These are phyloP conservation scores for Saussurea involucrata DNA, from an alignment of 129 eudicot species.

Conservation along the genomic window DNA sequence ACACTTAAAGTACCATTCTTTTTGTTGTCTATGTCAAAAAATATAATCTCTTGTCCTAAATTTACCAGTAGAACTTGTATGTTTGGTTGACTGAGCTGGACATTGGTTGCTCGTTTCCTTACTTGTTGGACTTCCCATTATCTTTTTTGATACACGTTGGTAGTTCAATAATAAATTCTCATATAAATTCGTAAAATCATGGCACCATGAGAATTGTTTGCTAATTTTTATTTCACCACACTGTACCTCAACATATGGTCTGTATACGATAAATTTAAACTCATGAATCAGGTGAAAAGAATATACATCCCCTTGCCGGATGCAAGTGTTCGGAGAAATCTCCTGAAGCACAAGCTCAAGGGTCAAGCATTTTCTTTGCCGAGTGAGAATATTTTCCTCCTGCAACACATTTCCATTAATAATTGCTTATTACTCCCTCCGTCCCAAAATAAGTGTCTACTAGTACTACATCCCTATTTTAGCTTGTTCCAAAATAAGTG, in stretches of 20 bases:
- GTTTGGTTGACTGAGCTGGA: too few relatives aligned
- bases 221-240: neutral
- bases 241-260: neutral
- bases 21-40: too few relatives aligned
- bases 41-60: too few relatives aligned
- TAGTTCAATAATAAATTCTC: neutral
- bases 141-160: neutral
- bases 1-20: too few relatives aligned
- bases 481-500: neutral
- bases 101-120: neutral
- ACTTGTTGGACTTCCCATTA: neutral
- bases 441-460: neutral
- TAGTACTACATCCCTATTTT: neutral
- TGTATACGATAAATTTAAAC: constrained; percentile 1
- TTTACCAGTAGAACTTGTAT: too few relatives aligned
- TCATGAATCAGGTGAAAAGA: constrained; percentile 76
- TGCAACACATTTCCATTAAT: neutral
- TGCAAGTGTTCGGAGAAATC: constrained; percentile 61
- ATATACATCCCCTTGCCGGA: constrained; percentile 97
- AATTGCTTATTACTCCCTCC: neutral
- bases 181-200: neutral
- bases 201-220: neutral
- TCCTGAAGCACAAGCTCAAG: constrained; percentile 83
- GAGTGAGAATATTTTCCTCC: constrained; percentile 36
- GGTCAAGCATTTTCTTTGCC: constrained; percentile 94